phyloP scores from a whole-genome alignment of 1,284 basidiomycete species.

The Ganoderma meredithae region DNA sequence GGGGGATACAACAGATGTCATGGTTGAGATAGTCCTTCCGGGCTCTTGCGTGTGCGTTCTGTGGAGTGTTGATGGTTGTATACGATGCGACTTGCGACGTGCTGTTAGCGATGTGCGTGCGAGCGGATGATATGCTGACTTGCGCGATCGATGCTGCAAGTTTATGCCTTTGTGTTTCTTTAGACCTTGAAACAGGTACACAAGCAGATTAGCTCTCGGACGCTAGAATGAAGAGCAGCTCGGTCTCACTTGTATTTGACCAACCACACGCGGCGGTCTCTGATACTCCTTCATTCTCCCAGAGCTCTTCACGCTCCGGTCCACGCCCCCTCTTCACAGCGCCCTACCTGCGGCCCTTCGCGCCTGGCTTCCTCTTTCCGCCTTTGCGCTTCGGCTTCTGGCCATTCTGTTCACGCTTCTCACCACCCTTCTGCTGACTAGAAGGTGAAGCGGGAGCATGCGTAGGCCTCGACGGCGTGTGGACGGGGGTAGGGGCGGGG shows the following conservation, averaged over 20 bases:
- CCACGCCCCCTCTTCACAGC: not conserved
- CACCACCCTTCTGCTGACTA: conserved; percentile 15
- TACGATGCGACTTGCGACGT: conserved; percentile 9
- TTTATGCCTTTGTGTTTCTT: not conserved
- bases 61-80: not conserved
- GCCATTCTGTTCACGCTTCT: not conserved
- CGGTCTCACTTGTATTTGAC: not conserved
- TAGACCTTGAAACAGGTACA: not conserved
- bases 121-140: conserved; percentile 3
- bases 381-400: conserved; percentile 25
- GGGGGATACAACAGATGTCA: conserved; percentile 2
- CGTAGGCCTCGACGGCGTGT: not conserved
- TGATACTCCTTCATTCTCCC: not conserved
- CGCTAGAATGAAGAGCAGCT: not conserved
- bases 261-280: not conserved
- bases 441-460: conserved; percentile 6
- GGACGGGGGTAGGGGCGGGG: not conserved
- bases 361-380: conserved; percentile 21
- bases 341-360: not conserved
- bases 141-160: not conserved
- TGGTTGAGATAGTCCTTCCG: conserved; percentile 2
- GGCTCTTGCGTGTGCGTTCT: conserved; percentile 6
- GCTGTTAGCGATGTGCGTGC: not conserved
- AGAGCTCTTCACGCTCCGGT: not conserved
- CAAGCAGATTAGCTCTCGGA: not conserved